Evolutionary conservation across 345 rosid species (phyloP).

Genomic region (Capsella bursapastoris): DNA sequence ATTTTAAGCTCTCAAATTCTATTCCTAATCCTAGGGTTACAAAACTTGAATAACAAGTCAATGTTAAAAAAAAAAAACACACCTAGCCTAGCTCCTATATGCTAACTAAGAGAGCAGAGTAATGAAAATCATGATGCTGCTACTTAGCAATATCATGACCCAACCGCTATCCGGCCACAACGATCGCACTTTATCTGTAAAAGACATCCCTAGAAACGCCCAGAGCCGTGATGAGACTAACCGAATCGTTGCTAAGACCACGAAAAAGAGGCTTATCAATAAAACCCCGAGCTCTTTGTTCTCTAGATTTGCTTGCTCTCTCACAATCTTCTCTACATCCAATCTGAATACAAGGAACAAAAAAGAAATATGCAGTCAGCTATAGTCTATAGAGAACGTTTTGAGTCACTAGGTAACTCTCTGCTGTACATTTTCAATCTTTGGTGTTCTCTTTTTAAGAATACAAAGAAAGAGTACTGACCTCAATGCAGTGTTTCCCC

Average conservation of each 20-base stretch:
- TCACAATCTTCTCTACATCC: conserved; percentile 63
- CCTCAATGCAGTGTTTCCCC: conserved; percentile 79
- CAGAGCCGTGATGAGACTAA: conserved; percentile 56
- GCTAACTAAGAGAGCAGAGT: conserved; percentile 59
- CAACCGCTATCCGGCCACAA: conserved; percentile 66
- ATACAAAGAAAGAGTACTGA: conserved; percentile 41
- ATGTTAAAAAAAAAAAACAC: not conserved
- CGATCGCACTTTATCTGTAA: conserved; percentile 44
- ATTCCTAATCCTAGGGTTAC: conserved; percentile 22
- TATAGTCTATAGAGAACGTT: not conserved
- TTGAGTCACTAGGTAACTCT: not conserved
- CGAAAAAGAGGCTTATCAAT: conserved; percentile 66
- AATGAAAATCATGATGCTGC: conserved; percentile 76
- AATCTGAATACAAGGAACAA: conserved; percentile 48
- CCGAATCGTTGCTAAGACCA: conserved; percentile 62
- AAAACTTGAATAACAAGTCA: conserved; percentile 24
- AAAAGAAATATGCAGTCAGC: not conserved
- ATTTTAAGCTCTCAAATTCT: not conserved
- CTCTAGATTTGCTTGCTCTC: conserved; percentile 63
- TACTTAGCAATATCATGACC: conserved; percentile 78
- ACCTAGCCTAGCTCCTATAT: conserved; percentile 10
- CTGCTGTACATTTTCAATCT: not conserved
- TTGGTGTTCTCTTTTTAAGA: not conserved
- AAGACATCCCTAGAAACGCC: conserved; percentile 43
- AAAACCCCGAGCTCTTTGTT: conserved; percentile 72